Evolutionary conservation across 2,329 filamentous ascomycete species (phyloP).

Genomic region (Exophiala dermatitidis): DNA sequence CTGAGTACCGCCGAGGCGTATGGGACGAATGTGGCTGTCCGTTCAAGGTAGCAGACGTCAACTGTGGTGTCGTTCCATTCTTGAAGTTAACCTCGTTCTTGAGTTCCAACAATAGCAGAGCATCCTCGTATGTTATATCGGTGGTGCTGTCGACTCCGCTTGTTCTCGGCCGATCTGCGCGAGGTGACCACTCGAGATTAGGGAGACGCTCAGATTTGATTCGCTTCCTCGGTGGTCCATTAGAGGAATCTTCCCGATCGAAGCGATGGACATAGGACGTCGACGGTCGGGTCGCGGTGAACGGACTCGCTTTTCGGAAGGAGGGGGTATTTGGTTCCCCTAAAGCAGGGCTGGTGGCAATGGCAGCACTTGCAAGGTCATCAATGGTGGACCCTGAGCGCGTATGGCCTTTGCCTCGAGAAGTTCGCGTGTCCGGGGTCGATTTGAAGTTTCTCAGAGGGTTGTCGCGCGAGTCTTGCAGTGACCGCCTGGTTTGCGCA

Average conservation of each 20-base stretch:
- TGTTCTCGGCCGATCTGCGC: slow-evolving; percentile 29
- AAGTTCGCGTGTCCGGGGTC: slow-evolving; percentile 2
- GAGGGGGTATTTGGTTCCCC: slow-evolving; percentile 31
- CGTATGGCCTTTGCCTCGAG: slow-evolving; percentile 32
- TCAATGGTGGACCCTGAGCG: slow-evolving; percentile 43
- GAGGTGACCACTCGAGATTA: slow-evolving; percentile 34
- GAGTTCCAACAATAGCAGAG: slow-evolving; percentile 43
- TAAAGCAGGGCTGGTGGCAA: slow-evolving; percentile 44
- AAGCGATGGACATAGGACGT: slow-evolving; percentile 29
- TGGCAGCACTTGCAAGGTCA: slow-evolving; percentile 45
- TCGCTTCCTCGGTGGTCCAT: slow-evolving; percentile 52
- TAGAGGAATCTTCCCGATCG: slow-evolving; percentile 28
- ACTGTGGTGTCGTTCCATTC: slow-evolving; percentile 11
- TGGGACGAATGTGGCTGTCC: slow-evolving; percentile 5
- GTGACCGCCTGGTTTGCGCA: background rate
- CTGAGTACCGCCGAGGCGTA: background rate
- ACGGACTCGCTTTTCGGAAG: slow-evolving; percentile 23
- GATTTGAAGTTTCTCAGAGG: slow-evolving; percentile 1
- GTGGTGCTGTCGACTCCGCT: slow-evolving; percentile 30
- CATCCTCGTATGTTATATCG: slow-evolving; percentile 42
- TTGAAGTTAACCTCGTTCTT: slow-evolving; percentile 26
- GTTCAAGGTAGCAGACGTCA: slow-evolving; percentile 6
- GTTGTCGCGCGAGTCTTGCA: slow-evolving; percentile 2
- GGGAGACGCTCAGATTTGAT: slow-evolving; percentile 52
- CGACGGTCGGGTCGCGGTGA: slow-evolving; percentile 28